A percentile compares a stretch with the other conserved stretches of the same genome.
phyloP scores from a whole-genome alignment of 1,139 yeast genomes.

The Hemisphaericaspora lyxosophila region DNA sequence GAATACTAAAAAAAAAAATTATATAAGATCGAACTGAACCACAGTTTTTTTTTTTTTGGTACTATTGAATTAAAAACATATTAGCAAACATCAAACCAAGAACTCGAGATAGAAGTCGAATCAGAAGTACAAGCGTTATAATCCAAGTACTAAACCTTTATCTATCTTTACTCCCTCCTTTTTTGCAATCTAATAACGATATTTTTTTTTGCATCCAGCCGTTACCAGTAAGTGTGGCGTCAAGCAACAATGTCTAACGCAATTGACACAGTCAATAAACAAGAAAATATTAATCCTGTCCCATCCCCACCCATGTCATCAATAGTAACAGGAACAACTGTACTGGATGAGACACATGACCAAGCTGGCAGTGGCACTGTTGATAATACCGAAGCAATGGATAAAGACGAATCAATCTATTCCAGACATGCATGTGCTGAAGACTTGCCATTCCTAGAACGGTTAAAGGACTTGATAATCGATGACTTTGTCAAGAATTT shows the following conservation, averaged over 20 bases:
- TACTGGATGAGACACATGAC: neutral
- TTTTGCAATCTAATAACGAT: neutral
- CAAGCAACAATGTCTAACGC: neutral
- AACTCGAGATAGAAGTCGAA: too few relatives aligned
- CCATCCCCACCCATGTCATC: neutral
- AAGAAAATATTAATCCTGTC: neutral
- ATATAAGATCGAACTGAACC: neutral
- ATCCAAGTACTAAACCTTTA: neutral
- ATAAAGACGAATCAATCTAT: constrained; percentile 6
- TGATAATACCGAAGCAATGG: constrained; percentile 1
- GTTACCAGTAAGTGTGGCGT: neutral
- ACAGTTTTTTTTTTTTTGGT: neutral
- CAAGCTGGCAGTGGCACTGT: neutral
- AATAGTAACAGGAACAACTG: neutral
- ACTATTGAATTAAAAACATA: too few relatives aligned
- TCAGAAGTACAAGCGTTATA: too few relatives aligned
- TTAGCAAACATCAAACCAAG: neutral
- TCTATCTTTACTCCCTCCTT: neutral
- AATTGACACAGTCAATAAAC: neutral
- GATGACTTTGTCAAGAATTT: constrained; percentile 33
- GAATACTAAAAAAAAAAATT: neutral
- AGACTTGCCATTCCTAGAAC: constrained; percentile 2
- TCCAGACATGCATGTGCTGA: neutral
- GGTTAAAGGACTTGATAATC: constrained; percentile 7
- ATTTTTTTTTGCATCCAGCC: neutral